A percentile compares a stretch with the other conserved stretches of the same genome.
Conservation (phyloP, 176 grass and related monocot species). For the Aegilops bicornis region DNA sequence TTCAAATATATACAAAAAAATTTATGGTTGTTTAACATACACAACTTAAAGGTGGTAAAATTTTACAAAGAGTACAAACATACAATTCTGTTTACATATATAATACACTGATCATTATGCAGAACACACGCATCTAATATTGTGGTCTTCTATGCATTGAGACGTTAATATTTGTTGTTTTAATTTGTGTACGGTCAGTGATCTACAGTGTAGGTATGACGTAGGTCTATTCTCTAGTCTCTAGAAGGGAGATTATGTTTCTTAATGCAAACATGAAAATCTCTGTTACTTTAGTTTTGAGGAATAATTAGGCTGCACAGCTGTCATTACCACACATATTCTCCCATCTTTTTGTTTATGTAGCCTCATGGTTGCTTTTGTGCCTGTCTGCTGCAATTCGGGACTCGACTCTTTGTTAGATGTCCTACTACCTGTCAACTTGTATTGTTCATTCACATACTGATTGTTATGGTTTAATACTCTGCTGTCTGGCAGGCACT, state of each 20-base stretch:
- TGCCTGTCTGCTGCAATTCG: not conserved
- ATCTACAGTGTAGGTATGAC: too few relatives aligned
- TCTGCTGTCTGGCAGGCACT: slow-evolving; percentile 43
- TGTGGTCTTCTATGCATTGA: too few relatives aligned
- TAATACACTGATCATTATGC: not conserved
- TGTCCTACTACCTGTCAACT: slow-evolving; percentile 10
- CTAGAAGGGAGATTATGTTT: too few relatives aligned
- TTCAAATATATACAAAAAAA: not conserved
- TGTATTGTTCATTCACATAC: not conserved
- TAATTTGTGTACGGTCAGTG: too few relatives aligned
- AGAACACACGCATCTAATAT: too few relatives aligned
- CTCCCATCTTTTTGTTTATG: not conserved
- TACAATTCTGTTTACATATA: not conserved
- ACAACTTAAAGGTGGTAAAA: not conserved
- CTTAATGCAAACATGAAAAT: not conserved
- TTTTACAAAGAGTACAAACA: not conserved
- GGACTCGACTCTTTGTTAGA: slow-evolving; percentile 7
- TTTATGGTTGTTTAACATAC: not conserved
- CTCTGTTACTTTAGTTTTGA: not conserved
- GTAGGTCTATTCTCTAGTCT: too few relatives aligned
- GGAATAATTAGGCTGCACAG: not conserved
- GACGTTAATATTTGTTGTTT: too few relatives aligned
- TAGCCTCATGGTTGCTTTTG: not conserved
- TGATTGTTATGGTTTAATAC: not conserved
- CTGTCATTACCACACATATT: not conserved